These are phyloP conservation scores for Aethionema arabicum DNA, from an alignment of 345 rosid genomes.

Conservation along the genomic window DNA sequence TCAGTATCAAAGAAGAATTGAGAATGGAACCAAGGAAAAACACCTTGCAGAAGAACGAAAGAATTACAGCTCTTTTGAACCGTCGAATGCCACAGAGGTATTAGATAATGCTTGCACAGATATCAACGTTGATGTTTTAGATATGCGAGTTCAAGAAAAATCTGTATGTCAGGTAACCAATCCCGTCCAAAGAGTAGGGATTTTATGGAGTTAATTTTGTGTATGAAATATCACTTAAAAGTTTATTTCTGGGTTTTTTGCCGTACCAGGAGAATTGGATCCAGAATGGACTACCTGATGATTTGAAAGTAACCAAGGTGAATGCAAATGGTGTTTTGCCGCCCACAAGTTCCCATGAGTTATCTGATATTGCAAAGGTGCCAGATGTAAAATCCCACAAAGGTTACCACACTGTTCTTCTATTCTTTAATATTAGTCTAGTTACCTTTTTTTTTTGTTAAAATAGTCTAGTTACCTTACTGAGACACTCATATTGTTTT, in stretches of 20 bases:
- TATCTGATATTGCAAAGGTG: conserved; percentile 32
- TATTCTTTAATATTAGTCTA: background rate
- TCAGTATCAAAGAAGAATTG: conserved; percentile 78
- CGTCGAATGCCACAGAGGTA: conserved; percentile 39
- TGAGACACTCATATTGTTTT: conserved; percentile 20
- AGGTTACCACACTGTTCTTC: conserved; percentile 46
- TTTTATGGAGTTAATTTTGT: conserved; percentile 7
- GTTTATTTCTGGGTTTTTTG: conserved; percentile 22
- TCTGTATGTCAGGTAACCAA: conserved; percentile 25
- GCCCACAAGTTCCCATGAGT: conserved; percentile 29
- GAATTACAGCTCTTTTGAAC: conserved; percentile 44
- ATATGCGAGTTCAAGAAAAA: conserved; percentile 29
- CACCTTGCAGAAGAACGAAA: conserved; percentile 80
- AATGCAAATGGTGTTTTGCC: conserved; percentile 33
- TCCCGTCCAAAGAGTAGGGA: background rate
- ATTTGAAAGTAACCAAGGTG: conserved; percentile 36
- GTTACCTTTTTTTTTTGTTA: too few species aligned
- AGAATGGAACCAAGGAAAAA: conserved; percentile 88
- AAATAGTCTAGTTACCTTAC: conserved; percentile 10
- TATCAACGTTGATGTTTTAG: conserved; percentile 33
- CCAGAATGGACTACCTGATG: conserved; percentile 39
- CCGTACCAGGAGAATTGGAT: conserved; percentile 45
- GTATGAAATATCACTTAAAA: conserved; percentile 3
- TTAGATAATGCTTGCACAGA: conserved; percentile 38
- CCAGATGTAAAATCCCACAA: conserved; percentile 41